phyloP scores from a whole-genome alignment of 345 rosid genomes.

The Eucalyptus cladocalyx region DNA sequence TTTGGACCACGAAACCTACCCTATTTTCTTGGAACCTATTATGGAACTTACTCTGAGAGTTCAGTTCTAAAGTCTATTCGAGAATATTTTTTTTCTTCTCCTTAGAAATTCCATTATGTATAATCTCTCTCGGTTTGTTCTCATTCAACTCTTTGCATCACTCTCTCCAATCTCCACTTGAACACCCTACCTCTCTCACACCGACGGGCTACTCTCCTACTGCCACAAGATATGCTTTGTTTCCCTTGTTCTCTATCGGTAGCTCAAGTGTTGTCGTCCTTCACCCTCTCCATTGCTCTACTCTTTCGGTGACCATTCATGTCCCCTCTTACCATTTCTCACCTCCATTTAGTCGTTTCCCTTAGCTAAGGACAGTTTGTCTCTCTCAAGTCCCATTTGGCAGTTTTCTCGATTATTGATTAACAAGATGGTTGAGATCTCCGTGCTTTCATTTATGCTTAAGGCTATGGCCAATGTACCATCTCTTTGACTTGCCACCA shows the following conservation, averaged over 20 bases:
- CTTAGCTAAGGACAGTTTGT: not conserved
- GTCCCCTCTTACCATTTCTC: not conserved
- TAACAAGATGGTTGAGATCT: not conserved
- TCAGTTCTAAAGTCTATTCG: fast-evolving
- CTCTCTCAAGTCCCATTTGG: not conserved
- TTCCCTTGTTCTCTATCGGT: not conserved
- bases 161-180: not conserved
- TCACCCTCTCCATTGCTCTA: not conserved
- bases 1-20: fast-evolving
- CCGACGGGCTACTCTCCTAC: not conserved
- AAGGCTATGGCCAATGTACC: not conserved
- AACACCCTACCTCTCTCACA: not conserved
- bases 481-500: not conserved
- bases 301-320: not conserved
- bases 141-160: not conserved
- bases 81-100: not conserved
- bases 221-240: not conserved
- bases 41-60: fast-evolving
- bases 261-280: not conserved
- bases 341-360: too few species aligned
- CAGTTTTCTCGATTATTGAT: not conserved
- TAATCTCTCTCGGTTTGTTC: not conserved
- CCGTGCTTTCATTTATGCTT: not conserved
- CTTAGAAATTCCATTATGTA: not conserved
- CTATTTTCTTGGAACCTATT: not conserved